Evolutionary conservation across 148 eudicot species (phyloP), one percentile per base, ranked within the genome.

Genomic region (Amaranthus palmeri): DNA sequence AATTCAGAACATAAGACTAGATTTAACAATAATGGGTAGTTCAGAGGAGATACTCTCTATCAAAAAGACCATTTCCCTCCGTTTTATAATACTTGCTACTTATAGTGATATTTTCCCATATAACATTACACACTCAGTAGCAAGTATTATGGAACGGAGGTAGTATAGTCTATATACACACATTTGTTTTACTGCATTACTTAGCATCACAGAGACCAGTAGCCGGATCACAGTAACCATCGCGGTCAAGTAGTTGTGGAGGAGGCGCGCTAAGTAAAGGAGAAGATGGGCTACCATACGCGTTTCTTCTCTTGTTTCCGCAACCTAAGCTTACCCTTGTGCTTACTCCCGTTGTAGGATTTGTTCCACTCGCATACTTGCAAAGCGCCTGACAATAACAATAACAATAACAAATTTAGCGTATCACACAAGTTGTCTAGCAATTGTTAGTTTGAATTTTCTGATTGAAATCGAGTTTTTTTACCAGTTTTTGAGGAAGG

Each of bases 261-360:
- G 99, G 97, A 4, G 99, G 97, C 46, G 99, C 96, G 77, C 97
- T 91, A 53, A 95, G 81, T 71, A 95, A 80, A 2, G 99, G 99
- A 1, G 99, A 95, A 17, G 97, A 91, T 13, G 99, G 99, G 60
- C 86, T 76, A 8, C 97, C 99, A 72, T 91, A 95, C 4, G 97
- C 99, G 73, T 88, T 95, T 47, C 99, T 81, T 59, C 88, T 61
- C 67, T 87, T 92, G 75, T 88, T 95, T 40, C 99, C 99, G 74
- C 99, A 95, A 3, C 99, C 99, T 17, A 95, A 84, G 83, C 99
- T 95, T 48, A 74, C 73, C 76, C 99, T 89, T 8, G 97, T 95
- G 83, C 85, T 90, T 36, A 92, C 93, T 65, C 99, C 97, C 57
- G 99, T 95, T 48, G 76, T 59, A 1, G 98, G 92, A 66, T 95